Conservation (phyloP, 495 filamentous ascomycete genomes). For the Aspergillus steynii region DNA sequence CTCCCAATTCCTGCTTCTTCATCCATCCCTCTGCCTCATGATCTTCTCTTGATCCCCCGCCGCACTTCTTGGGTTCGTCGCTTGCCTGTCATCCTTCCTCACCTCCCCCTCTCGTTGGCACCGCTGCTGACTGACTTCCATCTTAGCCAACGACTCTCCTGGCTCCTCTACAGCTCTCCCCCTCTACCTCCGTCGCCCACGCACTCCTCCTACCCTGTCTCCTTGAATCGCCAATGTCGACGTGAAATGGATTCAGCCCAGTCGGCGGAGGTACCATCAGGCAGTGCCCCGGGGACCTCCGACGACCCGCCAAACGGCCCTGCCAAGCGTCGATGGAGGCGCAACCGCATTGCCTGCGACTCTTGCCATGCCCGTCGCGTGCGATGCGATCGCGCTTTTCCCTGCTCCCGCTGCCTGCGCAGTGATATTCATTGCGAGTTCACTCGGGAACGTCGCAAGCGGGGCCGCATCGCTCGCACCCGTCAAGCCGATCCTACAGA, state of each 20-base stretch:
- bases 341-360: constrained; percentile 49
- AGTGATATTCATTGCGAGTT: constrained; percentile 47
- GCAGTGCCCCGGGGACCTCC: constrained; percentile 23
- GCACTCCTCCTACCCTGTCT: constrained; percentile 2
- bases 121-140: background rate
- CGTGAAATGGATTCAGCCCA: constrained; percentile 41
- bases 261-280: constrained; percentile 26
- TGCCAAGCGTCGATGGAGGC: constrained; percentile 45
- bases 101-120: background rate
- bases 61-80: background rate
- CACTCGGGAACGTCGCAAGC: constrained; percentile 46
- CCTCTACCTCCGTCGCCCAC: background rate
- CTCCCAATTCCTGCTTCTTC: background rate
- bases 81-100: background rate
- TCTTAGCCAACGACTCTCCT: background rate
- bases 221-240: constrained; percentile 23
- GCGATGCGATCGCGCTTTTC: constrained; percentile 51
- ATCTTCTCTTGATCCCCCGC: background rate
- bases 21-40: background rate
- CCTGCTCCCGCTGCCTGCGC: constrained; percentile 46
- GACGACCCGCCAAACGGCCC: constrained; percentile 32
- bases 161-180: background rate
- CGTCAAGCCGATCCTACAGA: constrained; percentile 20
- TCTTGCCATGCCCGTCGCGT: constrained; percentile 48
- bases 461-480: constrained; percentile 45